Evolutionary conservation across 2,329 filamentous ascomycete species (phyloP).

Genomic region (Dactylellina sp.): DNA sequence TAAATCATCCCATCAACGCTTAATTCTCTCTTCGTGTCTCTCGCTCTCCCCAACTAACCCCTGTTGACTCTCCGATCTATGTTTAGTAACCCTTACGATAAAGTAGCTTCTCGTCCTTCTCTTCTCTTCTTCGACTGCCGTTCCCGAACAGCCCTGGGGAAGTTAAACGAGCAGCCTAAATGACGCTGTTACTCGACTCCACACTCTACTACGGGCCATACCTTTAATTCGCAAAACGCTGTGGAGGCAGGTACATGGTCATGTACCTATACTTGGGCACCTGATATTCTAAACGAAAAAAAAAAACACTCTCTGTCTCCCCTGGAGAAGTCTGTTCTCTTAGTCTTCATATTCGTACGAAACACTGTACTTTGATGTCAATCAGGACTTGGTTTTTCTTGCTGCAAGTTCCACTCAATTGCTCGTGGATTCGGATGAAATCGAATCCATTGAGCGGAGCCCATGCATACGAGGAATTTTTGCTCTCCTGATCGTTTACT

Average conservation of each 20-base stretch:
- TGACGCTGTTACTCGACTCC: slow-evolving; percentile 54
- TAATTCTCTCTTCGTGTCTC: not conserved
- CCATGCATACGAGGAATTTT: slow-evolving; percentile 53
- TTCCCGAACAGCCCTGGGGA: slow-evolving; percentile 49
- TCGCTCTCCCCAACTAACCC: slow-evolving; percentile 20
- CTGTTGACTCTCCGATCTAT: slow-evolving; percentile 44
- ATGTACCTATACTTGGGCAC: slow-evolving; percentile 49
- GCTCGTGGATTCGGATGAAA: slow-evolving; percentile 47
- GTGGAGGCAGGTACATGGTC: slow-evolving; percentile 44
- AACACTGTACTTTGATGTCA: slow-evolving; percentile 19
- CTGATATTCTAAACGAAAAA: slow-evolving; percentile 21
- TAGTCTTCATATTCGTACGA: slow-evolving; percentile 43
- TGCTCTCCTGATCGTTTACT: slow-evolving; percentile 39
- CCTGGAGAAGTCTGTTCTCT: slow-evolving; percentile 21
- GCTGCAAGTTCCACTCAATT: slow-evolving; percentile 7
- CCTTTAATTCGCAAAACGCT: slow-evolving; percentile 27
- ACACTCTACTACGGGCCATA: slow-evolving; percentile 12
- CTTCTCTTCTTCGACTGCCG: slow-evolving; percentile 53
- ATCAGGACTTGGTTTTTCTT: slow-evolving; percentile 18
- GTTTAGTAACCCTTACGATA: slow-evolving; percentile 50
- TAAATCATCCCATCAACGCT: slow-evolving; percentile 40
- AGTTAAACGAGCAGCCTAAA: slow-evolving; percentile 52
- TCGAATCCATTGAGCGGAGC: slow-evolving; percentile 46
- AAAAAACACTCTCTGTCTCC: not conserved
- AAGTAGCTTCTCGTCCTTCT: slow-evolving; percentile 43